A percentile compares a stretch with the other conserved stretches of the same genome.
phyloP scores from a whole-genome alignment of 345 rosid genomes.

The Lepidium aucheri region DNA sequence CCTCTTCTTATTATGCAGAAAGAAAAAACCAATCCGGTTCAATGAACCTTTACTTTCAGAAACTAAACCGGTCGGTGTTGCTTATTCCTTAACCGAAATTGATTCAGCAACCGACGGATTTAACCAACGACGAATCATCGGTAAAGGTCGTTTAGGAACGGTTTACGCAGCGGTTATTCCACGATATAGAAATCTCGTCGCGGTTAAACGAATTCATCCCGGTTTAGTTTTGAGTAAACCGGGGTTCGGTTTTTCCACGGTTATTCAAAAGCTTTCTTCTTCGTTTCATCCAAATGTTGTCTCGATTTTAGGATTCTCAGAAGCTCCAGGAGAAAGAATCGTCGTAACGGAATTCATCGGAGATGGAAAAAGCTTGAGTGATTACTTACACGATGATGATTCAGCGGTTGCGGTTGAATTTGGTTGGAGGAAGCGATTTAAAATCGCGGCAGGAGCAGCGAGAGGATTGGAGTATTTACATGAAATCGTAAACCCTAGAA shows the following conservation, averaged over 20 bases:
- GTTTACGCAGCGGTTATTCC: conserved; percentile 52
- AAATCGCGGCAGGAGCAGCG: conserved; percentile 61
- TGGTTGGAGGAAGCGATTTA: conserved; percentile 57
- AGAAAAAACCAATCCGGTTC: conserved; percentile 38
- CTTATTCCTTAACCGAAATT: conserved; percentile 50
- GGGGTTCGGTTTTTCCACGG: conserved; percentile 54
- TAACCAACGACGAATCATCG: conserved; percentile 45
- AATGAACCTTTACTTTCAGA: conserved; percentile 32
- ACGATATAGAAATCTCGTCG: conserved; percentile 35
- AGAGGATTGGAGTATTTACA: conserved; percentile 69
- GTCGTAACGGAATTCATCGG: conserved; percentile 49
- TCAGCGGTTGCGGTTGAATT: conserved; percentile 37
- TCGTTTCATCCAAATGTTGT: conserved; percentile 63
- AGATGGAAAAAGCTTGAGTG: conserved; percentile 38
- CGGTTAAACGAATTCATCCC: conserved; percentile 71
- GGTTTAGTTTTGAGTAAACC: conserved; percentile 60
- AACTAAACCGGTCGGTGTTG: conserved; percentile 25
- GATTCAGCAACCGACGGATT: conserved; percentile 73
- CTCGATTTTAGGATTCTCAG: conserved; percentile 54
- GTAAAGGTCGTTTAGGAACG: conserved; percentile 54
- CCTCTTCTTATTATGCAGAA: conserved; percentile 46
- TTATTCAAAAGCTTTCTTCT: conserved; percentile 51
- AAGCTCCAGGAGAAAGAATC: conserved; percentile 88
- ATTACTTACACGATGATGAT: conserved; percentile 40
- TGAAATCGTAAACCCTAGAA: conserved; percentile 35